A percentile compares a stretch with the other conserved stretches of the same genome.
Evolutionary conservation across 2,329 filamentous ascomycete species (phyloP).

Genomic region (Colletotrichum noveboracense): DNA sequence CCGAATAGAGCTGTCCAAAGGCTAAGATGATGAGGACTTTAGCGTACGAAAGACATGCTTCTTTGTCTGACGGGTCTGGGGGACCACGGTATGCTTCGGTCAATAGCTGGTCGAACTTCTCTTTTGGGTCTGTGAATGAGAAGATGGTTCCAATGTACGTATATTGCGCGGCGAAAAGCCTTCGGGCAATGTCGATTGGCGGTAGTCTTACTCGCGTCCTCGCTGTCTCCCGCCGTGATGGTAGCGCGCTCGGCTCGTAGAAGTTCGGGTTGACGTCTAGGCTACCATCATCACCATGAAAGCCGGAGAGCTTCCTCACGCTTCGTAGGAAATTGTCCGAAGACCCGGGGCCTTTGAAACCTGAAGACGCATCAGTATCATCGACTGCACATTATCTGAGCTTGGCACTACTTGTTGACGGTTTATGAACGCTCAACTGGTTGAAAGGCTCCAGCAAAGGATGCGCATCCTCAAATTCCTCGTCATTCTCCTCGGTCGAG

Average conservation of each 20-base stretch:
- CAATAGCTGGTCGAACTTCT: conserved; percentile 50
- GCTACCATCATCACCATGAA: conserved; percentile 34
- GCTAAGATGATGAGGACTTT: conserved; percentile 58
- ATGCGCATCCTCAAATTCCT: conserved; percentile 36
- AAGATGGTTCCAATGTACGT: conserved; percentile 64
- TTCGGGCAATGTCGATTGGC: conserved; percentile 53
- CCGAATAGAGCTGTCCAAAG: conserved; percentile 61
- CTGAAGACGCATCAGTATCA: conserved; percentile 8
- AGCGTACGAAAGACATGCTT: conserved; percentile 54
- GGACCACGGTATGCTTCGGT: conserved; percentile 46
- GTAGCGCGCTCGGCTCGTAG: conserved; percentile 38
- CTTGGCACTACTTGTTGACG: conserved; percentile 28
- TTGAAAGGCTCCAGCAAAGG: conserved; percentile 38
- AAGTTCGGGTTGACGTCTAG: conserved; percentile 36
- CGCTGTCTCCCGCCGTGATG: conserved; percentile 32
- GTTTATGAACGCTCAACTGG: conserved; percentile 36
- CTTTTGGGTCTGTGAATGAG: conserved; percentile 50
- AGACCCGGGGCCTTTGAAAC: conserved; percentile 40
- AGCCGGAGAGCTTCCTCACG: conserved; percentile 38
- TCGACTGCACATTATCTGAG: rapidly evolving
- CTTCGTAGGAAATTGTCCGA: conserved; percentile 43
- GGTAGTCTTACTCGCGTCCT: conserved; percentile 43
- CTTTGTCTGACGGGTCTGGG: conserved; percentile 45
- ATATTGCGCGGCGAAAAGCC: conserved; percentile 57
- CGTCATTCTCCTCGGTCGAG: conserved; percentile 28